Evolutionary conservation across 1,139 yeast species (phyloP).

Genomic region (Geotrichum fermentans): DNA sequence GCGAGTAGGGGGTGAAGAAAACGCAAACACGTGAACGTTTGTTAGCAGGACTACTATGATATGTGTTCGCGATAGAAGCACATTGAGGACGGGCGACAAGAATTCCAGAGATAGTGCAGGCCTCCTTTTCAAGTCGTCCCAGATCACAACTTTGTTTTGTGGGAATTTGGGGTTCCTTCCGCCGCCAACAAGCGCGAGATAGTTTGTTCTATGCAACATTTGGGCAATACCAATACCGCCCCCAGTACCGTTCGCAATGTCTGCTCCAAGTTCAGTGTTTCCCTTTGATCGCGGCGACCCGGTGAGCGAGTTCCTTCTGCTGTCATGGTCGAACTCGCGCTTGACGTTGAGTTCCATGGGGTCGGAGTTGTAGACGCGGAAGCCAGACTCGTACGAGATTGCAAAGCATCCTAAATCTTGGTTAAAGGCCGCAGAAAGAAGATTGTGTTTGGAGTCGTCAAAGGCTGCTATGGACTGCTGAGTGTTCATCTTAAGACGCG

Average conservation of each 20-base stretch:
- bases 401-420: constrained; percentile 92
- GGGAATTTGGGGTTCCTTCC: constrained; percentile 76
- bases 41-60: constrained; percentile 66
- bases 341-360: constrained; percentile 79
- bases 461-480: constrained; percentile 23
- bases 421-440: constrained; percentile 66
- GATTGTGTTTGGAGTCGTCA: constrained; percentile 38
- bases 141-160: constrained; percentile 65
- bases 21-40: constrained; percentile 70
- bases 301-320: constrained; percentile 19
- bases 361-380: constrained; percentile 79
- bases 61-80: constrained; percentile 66
- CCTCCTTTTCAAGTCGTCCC: constrained; percentile 85
- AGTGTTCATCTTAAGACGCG: constrained; percentile 29
- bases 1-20: constrained; percentile 70
- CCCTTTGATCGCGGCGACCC: not conserved
- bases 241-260: constrained; percentile 23
- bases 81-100: constrained; percentile 66
- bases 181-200: constrained; percentile 84
- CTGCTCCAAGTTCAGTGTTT: constrained; percentile 21
- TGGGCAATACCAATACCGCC: constrained; percentile 70
- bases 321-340: constrained; percentile 38
- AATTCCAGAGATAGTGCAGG: constrained; percentile 74
- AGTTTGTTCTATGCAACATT: constrained; percentile 87
- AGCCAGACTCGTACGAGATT: constrained; percentile 74